Percentiles rank a stretch among this genome's conserved stretches.
phyloP scores from a whole-genome alignment of 108 stramenopile genomes.

The Skeletonema menzelii region DNA sequence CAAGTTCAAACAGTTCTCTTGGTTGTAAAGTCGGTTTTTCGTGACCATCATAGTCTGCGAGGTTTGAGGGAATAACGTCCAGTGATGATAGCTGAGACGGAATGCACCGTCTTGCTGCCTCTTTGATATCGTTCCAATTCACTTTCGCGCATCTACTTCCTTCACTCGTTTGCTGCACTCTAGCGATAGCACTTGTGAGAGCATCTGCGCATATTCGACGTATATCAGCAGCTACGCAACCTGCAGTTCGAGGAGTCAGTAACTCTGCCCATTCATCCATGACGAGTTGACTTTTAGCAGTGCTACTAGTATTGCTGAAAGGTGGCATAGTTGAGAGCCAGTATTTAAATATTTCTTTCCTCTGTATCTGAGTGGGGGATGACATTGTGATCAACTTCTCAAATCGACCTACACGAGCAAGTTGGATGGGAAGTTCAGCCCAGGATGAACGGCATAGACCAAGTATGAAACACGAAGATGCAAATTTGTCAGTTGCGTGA shows the following conservation, averaged over 20 bases:
- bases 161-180: conserved; percentile 8
- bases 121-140: conserved; percentile 60
- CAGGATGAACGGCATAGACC: conserved; percentile 52
- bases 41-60: background rate
- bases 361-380: conserved; percentile 70
- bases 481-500: conserved; percentile 10
- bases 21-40: background rate
- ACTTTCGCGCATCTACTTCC: conserved; percentile 4
- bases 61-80: conserved; percentile 62
- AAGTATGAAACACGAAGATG: conserved; percentile 36
- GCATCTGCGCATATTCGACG: conserved; percentile 69
- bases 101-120: conserved; percentile 55
- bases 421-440: conserved; percentile 50
- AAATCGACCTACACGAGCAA: conserved; percentile 68
- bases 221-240: conserved; percentile 81
- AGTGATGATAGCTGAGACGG: conserved; percentile 80
- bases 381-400: conserved; percentile 70
- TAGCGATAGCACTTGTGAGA: conserved; percentile 41
- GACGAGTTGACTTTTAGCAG: background rate
- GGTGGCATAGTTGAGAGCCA: conserved; percentile 49
- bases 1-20: conserved; percentile 23
- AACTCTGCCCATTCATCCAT: conserved; percentile 50
- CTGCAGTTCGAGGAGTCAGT: conserved; percentile 63
- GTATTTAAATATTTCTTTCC: conserved; percentile 54
- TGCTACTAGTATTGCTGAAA: background rate